Percentiles rank a stretch among this genome's conserved stretches.
These are phyloP conservation scores for Selenicereus undatus DNA, from an alignment of 148 eudicot genomes.

Conservation along the genomic window DNA sequence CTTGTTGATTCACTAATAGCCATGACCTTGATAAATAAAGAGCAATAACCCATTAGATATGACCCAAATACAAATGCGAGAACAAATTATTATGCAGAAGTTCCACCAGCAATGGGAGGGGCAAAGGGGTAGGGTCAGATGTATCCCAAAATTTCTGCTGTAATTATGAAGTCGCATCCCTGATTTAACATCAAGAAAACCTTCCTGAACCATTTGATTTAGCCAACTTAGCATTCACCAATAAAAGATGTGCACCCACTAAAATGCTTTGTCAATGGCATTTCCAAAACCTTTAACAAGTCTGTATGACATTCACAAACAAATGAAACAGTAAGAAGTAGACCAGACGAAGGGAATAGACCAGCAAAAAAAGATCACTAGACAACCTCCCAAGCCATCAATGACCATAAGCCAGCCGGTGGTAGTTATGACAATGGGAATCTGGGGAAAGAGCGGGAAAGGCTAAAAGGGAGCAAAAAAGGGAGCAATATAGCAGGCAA, in stretches of 20 bases:
- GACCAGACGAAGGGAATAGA: no score
- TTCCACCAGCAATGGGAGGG: neutral
- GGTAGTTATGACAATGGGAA: no score
- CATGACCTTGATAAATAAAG: slow-evolving; percentile 60
- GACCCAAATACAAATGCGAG: neutral
- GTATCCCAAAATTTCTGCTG: neutral
- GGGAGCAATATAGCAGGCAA: no score
- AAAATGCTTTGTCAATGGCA: neutral
- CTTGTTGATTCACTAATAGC: slow-evolving; percentile 93
- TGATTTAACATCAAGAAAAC: neutral
- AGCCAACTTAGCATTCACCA: neutral
- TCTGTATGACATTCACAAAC: neutral
- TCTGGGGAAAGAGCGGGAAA: no score
- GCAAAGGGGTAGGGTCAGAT: neutral
- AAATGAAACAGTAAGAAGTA: neutral
- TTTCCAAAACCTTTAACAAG: neutral
- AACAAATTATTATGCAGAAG: neutral
- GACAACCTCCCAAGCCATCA: no score
- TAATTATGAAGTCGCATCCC: neutral
- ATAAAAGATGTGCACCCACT: neutral
- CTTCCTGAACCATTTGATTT: neutral
- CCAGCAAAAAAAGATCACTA: no score
- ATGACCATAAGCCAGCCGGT: no score
- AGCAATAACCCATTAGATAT: neutral
- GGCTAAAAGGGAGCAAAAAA: no score